Base-by-base conservation (phyloP, 306 rosid species). In the Lathyrus oleraceus region DNA sequence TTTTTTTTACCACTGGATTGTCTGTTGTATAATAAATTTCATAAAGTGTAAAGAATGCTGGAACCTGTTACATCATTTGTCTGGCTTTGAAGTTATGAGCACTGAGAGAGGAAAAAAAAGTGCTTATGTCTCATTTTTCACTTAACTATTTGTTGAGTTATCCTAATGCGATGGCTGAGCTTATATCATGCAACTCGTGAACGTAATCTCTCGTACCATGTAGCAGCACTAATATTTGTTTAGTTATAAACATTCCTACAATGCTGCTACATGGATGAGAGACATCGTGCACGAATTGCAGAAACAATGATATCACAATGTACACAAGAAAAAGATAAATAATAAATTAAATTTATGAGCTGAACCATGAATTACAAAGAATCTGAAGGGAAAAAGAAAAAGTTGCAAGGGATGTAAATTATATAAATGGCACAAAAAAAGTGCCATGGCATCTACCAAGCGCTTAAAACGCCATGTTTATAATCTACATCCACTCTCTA, bases 1-100 rank as follows among this genome's bases (percentile, higher is more conserved):
- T 15, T 54, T 16, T 16, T 42, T 67, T 32, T 27, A 71, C 12
- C 42, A 20, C 38, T 44, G 42, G 61, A 53, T 20, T 75, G 51
- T 61, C 66, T 75, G 70, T 65, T 68, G 78, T 81, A 65, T 60
- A 17, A 67, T 72, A 72, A 45, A 62, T 44, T 11, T 67, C 36
- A 11, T 75, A 57, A 65, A 76, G 47, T 75, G 68, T 68, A 72
- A 68, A 66, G 72, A 73, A 67, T 58, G 74, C 52, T 63, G 48
- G 78, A 62, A 63, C 35, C 64, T 17, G 61, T 43, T 73, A 4
- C 28, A 27, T 62, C 13, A 51, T 56, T 47, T 77, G 60, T 65
- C 59, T 15, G 32, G 82, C 32, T 49, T 59, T 59, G 66, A 51
- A 65, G n/a, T 48, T 49, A 16, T 27, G 47, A 59, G 40, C 51